phyloP scores from a whole-genome alignment of 495 filamentous ascomycete genomes.

The Jackrogersella multiformis region DNA sequence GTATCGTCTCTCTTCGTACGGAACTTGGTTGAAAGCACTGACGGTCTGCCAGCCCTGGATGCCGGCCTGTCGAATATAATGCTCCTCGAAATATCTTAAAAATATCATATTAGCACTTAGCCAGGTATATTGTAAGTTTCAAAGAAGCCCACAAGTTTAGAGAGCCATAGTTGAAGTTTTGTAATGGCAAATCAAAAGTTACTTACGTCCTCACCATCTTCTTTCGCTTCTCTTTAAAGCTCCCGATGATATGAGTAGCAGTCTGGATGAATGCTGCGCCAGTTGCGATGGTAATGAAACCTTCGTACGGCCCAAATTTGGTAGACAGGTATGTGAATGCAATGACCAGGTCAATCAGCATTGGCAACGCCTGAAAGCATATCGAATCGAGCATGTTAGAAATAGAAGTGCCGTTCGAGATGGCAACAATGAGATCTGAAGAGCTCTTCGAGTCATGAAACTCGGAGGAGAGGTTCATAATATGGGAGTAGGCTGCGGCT shows the following conservation, averaged over 20 bases:
- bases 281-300: constrained; percentile 71
- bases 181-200: not conserved
- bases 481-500: constrained; percentile 74
- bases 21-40: constrained; percentile 74
- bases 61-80: constrained; percentile 68
- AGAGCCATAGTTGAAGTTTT: not conserved
- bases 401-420: constrained; percentile 70
- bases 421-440: constrained; percentile 73
- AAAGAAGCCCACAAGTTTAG: not conserved
- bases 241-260: constrained; percentile 62
- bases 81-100: constrained; percentile 62
- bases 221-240: constrained; percentile 52
- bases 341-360: constrained; percentile 74
- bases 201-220: constrained; percentile 50
- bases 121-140: not conserved
- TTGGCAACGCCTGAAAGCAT: constrained; percentile 72
- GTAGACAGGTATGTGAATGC: constrained; percentile 74
- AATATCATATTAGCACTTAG: constrained; percentile 20
- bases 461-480: constrained; percentile 81
- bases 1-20: constrained; percentile 71
- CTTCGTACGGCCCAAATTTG: constrained; percentile 78
- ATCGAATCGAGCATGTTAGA: constrained; percentile 71
- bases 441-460: constrained; percentile 80
- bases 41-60: constrained; percentile 77
- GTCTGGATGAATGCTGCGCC: constrained; percentile 70